These are phyloP conservation scores for Gossypium arboreum DNA, from an alignment of 345 rosid genomes.

Conservation along the genomic window DNA sequence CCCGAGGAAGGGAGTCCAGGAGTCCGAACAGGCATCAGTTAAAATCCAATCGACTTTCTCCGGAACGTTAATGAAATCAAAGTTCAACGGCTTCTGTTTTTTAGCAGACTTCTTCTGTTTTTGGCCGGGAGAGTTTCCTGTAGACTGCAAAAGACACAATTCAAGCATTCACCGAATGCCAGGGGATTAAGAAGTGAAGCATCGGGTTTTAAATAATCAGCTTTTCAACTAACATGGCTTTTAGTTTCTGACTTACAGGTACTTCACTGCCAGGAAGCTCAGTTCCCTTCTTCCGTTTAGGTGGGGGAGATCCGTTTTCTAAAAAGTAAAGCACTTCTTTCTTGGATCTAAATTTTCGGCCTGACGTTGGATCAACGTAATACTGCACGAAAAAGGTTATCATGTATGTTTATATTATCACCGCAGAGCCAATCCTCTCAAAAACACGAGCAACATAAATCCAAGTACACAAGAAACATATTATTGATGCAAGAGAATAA, in stretches of 20 bases:
- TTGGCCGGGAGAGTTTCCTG: constrained; percentile 28
- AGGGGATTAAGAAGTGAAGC: not conserved
- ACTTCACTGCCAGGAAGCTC: not conserved
- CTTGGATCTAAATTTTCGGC: constrained; percentile 11
- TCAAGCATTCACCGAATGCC: not conserved
- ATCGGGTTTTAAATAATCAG: not conserved
- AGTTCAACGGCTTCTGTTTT: constrained; percentile 24
- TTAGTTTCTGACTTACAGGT: constrained; percentile 7
- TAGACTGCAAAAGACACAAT: constrained; percentile 24
- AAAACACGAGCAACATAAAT: not conserved
- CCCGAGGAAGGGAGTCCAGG: constrained; percentile 49
- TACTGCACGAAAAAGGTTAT: constrained; percentile 3
- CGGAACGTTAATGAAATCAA: constrained; percentile 51
- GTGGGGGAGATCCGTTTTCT: not conserved
- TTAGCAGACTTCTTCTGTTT: constrained; percentile 29
- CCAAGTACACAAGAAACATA: not conserved
- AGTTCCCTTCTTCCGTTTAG: not conserved
- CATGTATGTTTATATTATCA: not conserved
- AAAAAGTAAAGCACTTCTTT: constrained; percentile 10
- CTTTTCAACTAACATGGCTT: not conserved
- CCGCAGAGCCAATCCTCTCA: not conserved
- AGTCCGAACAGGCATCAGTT: constrained; percentile 24
- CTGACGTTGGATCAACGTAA: constrained; percentile 1
- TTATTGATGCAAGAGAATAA: not conserved
- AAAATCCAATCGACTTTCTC: constrained; percentile 55